phyloP scores from a whole-genome alignment of 2,329 filamentous ascomycete genomes.

The Cytospora schulzeri region DNA sequence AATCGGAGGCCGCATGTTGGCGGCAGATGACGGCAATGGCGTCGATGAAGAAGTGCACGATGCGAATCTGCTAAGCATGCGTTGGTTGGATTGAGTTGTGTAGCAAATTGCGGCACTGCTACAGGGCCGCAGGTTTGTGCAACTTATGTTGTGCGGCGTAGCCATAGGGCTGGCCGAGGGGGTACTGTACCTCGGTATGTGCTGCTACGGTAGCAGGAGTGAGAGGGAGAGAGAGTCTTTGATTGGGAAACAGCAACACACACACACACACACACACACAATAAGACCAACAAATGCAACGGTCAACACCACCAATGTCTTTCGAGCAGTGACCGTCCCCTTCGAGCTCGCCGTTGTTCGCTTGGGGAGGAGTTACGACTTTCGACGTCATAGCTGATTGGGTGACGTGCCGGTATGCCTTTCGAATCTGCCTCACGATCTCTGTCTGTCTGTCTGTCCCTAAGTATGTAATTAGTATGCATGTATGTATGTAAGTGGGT shows the following conservation, averaged over 20 bases:
- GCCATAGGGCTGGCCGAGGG: neutral
- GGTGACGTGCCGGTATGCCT: conserved; percentile 7
- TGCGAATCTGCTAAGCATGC: neutral
- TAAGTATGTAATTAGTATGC: neutral
- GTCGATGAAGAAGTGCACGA: conserved; percentile 15
- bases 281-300: neutral
- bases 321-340: neutral
- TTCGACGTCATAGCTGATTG: conserved; percentile 8
- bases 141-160: neutral
- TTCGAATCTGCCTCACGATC: conserved; percentile 18
- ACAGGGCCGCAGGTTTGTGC: neutral
- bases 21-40: conserved; percentile 7
- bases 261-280: no score
- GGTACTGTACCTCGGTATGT: no score
- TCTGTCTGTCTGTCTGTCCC: neutral
- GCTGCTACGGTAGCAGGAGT: no score
- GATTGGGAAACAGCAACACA: neutral
- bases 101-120: neutral
- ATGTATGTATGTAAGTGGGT: neutral
- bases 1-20: conserved; percentile 20
- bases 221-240: neutral
- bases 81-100: neutral
- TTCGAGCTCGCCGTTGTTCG: neutral
- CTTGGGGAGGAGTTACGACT: neutral
- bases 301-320: neutral